Evolutionary conservation across 208 protist genomes (phyloP).

Genomic region (Phytomonas francai): DNA sequence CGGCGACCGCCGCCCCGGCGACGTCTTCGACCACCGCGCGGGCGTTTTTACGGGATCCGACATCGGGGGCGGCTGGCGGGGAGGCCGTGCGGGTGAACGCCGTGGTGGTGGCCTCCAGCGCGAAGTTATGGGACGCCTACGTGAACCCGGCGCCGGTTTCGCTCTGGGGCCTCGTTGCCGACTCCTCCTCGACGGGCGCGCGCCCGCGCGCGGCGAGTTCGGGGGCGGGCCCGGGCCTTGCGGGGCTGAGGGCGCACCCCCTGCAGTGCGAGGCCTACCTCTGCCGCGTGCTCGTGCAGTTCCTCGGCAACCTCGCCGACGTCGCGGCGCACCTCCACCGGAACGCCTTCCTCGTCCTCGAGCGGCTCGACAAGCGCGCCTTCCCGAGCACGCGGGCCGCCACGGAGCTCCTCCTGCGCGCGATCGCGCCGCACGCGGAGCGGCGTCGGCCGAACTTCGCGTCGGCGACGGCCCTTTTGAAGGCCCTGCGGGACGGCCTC

Average conservation of each 20-base stretch:
- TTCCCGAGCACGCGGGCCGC: slow-evolving; percentile 50
- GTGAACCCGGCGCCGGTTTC: slow-evolving; percentile 4
- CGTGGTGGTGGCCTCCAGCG: neutral
- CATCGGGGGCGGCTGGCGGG: neutral
- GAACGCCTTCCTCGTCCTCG: slow-evolving; percentile 54
- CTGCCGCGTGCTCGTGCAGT: slow-evolving; percentile 31
- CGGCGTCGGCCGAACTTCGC: slow-evolving; percentile 55
- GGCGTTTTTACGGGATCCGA: neutral
- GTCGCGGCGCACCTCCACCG: slow-evolving; percentile 52
- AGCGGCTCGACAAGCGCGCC: slow-evolving; percentile 40
- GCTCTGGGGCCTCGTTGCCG: slow-evolving; percentile 9
- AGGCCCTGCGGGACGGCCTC: slow-evolving; percentile 35
- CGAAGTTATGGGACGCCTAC: neutral
- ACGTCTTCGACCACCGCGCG: neutral
- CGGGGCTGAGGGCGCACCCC: slow-evolving; percentile 3
- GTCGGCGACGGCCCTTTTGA: slow-evolving; percentile 54
- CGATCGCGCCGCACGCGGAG: slow-evolving; percentile 42
- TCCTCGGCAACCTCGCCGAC: slow-evolving; percentile 39
- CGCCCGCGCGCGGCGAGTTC: neutral
- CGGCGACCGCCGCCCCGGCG: neutral
- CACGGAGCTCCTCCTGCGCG: slow-evolving; percentile 44
- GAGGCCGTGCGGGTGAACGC: neutral
- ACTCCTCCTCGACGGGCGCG: slow-evolving; percentile 12
- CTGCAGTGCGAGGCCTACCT: slow-evolving; percentile 63
- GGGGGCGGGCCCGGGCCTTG: neutral